Percentiles rank a stretch among this genome's conserved stretches.
These are phyloP conservation scores for Starmerella geochares DNA, from an alignment of 805 yeast genomes.

Conservation along the genomic window DNA sequence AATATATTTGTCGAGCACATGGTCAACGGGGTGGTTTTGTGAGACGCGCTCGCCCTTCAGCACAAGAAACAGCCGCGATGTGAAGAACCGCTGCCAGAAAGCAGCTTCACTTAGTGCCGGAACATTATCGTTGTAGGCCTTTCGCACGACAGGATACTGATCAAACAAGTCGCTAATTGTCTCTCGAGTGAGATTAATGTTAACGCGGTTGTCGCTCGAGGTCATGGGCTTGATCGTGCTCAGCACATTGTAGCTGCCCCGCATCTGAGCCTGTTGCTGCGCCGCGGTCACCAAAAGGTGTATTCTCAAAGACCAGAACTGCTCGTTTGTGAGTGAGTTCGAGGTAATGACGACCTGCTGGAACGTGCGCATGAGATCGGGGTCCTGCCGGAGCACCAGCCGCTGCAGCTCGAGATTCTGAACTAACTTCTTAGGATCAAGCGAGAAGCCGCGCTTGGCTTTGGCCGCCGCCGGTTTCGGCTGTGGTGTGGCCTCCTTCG, in stretches of 20 bases:
- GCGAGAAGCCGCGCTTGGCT: conserved; percentile 27
- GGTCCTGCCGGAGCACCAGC: conserved; percentile 57
- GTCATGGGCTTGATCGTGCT: conserved; percentile 92
- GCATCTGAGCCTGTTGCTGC: conserved; percentile 67
- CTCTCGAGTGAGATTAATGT: conserved; percentile 83
- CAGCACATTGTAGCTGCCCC: conserved; percentile 88
- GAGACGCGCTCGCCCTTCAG: conserved; percentile 80
- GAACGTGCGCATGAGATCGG: conserved; percentile 59
- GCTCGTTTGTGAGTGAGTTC: conserved; percentile 59
- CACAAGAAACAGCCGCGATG: conserved; percentile 76
- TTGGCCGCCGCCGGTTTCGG: neutral
- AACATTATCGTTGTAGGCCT: conserved; percentile 82
- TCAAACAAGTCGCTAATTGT: conserved; percentile 81
- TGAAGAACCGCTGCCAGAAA: conserved; percentile 93
- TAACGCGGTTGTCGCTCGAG: conserved; percentile 82
- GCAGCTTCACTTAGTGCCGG: conserved; percentile 84
- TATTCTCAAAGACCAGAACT: conserved; percentile 79
- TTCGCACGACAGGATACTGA: conserved; percentile 83
- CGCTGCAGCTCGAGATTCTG: conserved; percentile 72
- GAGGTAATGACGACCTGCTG: conserved; percentile 76
- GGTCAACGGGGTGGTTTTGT: conserved; percentile 69
- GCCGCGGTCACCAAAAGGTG: conserved; percentile 78
- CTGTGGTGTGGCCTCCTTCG: conserved; percentile 28
- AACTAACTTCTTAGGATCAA: conserved; percentile 51
- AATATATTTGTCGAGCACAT: conserved; percentile 72